Percentiles rank a stretch among this genome's conserved stretches.
phyloP scores from a whole-genome alignment of 495 filamentous ascomycete genomes.

The Cladorrhinum samala region DNA sequence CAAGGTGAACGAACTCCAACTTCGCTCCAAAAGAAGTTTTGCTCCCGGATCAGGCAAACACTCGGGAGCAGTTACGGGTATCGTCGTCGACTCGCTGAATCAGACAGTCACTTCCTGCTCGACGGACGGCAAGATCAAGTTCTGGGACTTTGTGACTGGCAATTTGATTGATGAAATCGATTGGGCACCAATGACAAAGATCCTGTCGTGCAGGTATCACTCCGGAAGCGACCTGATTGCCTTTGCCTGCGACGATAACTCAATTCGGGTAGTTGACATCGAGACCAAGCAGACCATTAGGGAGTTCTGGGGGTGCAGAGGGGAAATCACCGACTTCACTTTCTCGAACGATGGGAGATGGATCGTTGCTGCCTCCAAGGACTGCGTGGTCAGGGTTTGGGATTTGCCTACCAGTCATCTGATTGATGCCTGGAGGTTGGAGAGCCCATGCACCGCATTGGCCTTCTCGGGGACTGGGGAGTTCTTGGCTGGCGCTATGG shows the following conservation, averaged over 20 bases:
- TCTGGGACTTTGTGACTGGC: constrained; percentile 88
- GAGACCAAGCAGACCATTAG: constrained; percentile 84
- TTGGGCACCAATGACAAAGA: constrained; percentile 74
- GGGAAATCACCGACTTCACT: constrained; percentile 73
- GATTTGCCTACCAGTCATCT: constrained; percentile 93
- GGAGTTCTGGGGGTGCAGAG: constrained; percentile 86
- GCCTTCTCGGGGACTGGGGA: constrained; percentile 87
- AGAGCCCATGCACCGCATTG: constrained; percentile 69
- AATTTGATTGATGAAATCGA: constrained; percentile 72
- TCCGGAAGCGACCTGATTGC: constrained; percentile 79
- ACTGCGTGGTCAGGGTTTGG: constrained; percentile 81
- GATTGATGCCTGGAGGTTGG: constrained; percentile 77
- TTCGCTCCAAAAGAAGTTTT: constrained; percentile 33
- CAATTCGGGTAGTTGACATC: constrained; percentile 81
- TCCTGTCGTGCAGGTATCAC: constrained; percentile 73
- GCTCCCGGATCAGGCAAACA: constrained; percentile 58
- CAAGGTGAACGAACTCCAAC: constrained; percentile 42
- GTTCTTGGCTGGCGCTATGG: constrained; percentile 82
- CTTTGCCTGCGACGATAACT: constrained; percentile 81
- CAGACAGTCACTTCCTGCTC: constrained; percentile 75
- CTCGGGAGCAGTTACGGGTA: constrained; percentile 73
- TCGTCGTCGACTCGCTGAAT: constrained; percentile 81
- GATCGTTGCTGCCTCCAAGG: constrained; percentile 84
- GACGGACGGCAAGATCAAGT: constrained; percentile 92
- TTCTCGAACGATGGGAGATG: constrained; percentile 93